Evolutionary conservation across 1,284 basidiomycete species (phyloP).

Genomic region (Dichomitus squalens): DNA sequence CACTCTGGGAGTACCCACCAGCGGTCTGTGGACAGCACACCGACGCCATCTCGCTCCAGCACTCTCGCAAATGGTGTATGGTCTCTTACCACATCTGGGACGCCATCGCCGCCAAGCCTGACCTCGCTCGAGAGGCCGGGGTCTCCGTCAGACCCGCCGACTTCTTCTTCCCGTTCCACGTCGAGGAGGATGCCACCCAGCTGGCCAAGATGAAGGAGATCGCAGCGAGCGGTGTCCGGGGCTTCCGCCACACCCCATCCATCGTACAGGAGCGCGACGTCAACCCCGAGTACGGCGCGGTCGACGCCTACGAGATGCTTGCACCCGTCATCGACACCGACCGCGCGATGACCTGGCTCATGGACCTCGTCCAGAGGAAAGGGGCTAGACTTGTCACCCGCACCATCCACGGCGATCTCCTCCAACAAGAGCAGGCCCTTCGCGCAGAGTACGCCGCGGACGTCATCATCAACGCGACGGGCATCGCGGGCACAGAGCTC

Average conservation of each 20-base stretch:
- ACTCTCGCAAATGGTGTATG: conserved; percentile 38
- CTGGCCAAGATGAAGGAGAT: conserved; percentile 39
- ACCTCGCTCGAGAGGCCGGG: conserved; percentile 23
- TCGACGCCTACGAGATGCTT: conserved; percentile 39
- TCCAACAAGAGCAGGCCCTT: conserved; percentile 34
- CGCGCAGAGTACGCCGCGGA: conserved; percentile 34
- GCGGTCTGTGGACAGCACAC: conserved; percentile 40
- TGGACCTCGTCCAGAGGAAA: conserved; percentile 32
- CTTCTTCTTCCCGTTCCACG: conserved; percentile 38
- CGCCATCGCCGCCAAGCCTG: conserved; percentile 22
- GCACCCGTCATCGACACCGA: conserved; percentile 42
- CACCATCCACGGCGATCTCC: conserved; percentile 31
- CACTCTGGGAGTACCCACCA: conserved; percentile 39
- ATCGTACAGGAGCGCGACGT: conserved; percentile 29
- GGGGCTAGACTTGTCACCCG: conserved; percentile 32
- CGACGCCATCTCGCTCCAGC: conserved; percentile 34
- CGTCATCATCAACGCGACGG: conserved; percentile 39
- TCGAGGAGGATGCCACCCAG: conserved; percentile 33
- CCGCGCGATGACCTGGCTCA: conserved; percentile 38
- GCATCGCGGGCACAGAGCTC: conserved; percentile 34
- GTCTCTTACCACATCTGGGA: conserved; percentile 35
- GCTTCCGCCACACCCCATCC: conserved; percentile 34
- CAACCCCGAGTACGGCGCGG: conserved; percentile 33
- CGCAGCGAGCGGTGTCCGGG: conserved; percentile 26
- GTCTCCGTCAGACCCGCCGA: conserved; percentile 28